Evolutionary conservation across 441 rosid genomes (phyloP).

Genomic region (Lepidium campestre): DNA sequence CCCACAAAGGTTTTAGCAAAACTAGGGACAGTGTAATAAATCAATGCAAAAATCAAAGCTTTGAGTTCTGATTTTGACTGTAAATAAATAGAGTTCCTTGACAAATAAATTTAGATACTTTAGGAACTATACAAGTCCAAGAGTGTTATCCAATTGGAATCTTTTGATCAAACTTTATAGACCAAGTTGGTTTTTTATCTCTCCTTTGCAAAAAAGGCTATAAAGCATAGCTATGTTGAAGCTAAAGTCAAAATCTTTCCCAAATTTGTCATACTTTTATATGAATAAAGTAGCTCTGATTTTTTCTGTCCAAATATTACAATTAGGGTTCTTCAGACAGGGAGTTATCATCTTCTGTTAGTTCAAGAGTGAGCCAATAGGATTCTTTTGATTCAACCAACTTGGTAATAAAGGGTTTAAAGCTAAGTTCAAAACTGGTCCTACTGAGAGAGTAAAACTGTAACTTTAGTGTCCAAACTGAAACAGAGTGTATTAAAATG

Average conservation of each 20-base stretch:
- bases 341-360: constrained; percentile 20
- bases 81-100: too few relatives aligned
- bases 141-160: constrained; percentile 4
- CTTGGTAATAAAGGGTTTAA: background rate
- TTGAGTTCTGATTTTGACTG: background rate
- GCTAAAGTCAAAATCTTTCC: constrained; percentile 16
- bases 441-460: too few relatives aligned
- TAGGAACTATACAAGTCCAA: background rate
- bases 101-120: background rate
- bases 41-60: background rate
- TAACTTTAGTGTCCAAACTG: too few relatives aligned
- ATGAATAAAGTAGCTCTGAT: constrained; percentile 2
- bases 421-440: background rate
- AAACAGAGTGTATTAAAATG: background rate
- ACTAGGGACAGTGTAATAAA: constrained; percentile 16
- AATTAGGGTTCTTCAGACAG: constrained; percentile 13
- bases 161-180: constrained; percentile 10
- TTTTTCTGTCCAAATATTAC: constrained; percentile 12
- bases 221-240: constrained; percentile 14
- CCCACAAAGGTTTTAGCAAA: constrained; percentile 22
- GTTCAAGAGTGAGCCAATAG: constrained; percentile 17
- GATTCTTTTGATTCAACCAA: constrained; percentile 18
- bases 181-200: constrained; percentile 16
- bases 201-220: constrained; percentile 16
- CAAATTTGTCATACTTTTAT: constrained; percentile 12